These are phyloP conservation scores for Filosporella fistucella DNA, from an alignment of 495 filamentous ascomycete species.

Conservation along the genomic window DNA sequence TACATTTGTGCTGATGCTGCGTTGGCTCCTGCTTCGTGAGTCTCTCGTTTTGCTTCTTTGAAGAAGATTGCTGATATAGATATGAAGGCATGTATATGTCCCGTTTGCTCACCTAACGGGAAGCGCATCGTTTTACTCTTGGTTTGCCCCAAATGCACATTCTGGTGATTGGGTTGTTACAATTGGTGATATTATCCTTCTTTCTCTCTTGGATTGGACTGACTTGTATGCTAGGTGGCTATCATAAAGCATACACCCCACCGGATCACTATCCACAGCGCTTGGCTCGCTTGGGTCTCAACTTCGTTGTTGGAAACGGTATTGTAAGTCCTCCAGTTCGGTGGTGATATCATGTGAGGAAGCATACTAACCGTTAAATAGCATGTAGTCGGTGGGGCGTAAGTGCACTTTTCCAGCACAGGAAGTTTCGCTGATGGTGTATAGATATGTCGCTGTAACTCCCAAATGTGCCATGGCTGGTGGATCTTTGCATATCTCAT, in stretches of 20 bases:
- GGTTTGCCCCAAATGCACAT: constrained; percentile 33
- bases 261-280: not conserved
- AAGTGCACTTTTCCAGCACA: too few species aligned
- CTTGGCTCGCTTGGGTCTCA: not conserved
- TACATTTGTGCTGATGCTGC: constrained; percentile 34
- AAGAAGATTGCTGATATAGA: too few species aligned
- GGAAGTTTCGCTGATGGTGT: too few species aligned
- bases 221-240: too few species aligned
- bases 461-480: constrained; percentile 6
- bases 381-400: not conserved
- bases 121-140: constrained; percentile 41
- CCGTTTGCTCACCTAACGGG: constrained; percentile 42
- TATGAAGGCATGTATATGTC: constrained; percentile 8
- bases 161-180: constrained; percentile 48
- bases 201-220: too few species aligned
- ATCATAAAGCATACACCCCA: constrained; percentile 1
- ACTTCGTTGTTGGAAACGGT: not conserved
- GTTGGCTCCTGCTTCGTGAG: constrained; percentile 33
- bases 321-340: not conserved
- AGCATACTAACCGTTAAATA: not conserved
- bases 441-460: constrained; percentile 3
- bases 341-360: not conserved
- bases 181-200: constrained; percentile 29
- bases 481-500: not conserved
- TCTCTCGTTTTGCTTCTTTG: constrained; percentile 27